Percentiles rank a stretch among this genome's conserved stretches.
phyloP scores from a whole-genome alignment of 768 basidiomycete species.

The Boletellus sp. region DNA sequence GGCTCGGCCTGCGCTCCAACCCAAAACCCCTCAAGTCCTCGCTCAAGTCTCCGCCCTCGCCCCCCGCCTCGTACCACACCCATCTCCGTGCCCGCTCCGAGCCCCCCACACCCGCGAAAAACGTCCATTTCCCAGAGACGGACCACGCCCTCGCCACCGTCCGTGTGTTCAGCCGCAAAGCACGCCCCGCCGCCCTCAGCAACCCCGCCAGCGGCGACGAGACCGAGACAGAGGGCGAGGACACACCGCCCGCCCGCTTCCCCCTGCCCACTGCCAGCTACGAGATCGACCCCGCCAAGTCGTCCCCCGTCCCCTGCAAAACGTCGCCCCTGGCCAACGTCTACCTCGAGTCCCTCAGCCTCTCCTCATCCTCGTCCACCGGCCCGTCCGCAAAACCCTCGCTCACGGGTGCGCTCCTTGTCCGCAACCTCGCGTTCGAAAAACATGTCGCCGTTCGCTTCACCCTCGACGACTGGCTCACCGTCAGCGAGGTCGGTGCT shows the following conservation, averaged over 20 bases:
- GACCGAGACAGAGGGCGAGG: constrained; percentile 42
- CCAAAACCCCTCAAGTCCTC: constrained; percentile 87
- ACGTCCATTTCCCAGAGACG: constrained; percentile 82
- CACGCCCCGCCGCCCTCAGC: constrained; percentile 59
- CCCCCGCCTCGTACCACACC: constrained; percentile 7
- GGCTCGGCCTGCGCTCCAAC: constrained; percentile 46
- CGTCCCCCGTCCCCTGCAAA: constrained; percentile 12
- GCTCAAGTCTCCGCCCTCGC: constrained; percentile 52
- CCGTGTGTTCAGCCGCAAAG: constrained; percentile 60
- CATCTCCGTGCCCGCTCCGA: constrained; percentile 47
- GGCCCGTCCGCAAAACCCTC: constrained; percentile 15
- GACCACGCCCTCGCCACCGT: constrained; percentile 60
- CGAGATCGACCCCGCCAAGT: constrained; percentile 20
- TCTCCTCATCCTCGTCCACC: constrained; percentile 17
- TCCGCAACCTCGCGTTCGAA: constrained; percentile 81
- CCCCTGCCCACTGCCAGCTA: constrained; percentile 24
- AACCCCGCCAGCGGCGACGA: constrained; percentile 34
- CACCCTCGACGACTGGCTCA: constrained; percentile 93
- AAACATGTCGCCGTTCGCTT: constrained; percentile 85
- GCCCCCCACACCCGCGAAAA: constrained; percentile 69
- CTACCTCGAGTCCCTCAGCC: constrained; percentile 36
- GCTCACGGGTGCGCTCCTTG: constrained; percentile 75
- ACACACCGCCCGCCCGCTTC: constrained; percentile 6
- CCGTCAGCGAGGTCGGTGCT: constrained; percentile 80
- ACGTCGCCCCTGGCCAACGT: constrained; percentile 22